Conservation (phyloP, 345 rosid genomes). For the Salix viminalis region DNA sequence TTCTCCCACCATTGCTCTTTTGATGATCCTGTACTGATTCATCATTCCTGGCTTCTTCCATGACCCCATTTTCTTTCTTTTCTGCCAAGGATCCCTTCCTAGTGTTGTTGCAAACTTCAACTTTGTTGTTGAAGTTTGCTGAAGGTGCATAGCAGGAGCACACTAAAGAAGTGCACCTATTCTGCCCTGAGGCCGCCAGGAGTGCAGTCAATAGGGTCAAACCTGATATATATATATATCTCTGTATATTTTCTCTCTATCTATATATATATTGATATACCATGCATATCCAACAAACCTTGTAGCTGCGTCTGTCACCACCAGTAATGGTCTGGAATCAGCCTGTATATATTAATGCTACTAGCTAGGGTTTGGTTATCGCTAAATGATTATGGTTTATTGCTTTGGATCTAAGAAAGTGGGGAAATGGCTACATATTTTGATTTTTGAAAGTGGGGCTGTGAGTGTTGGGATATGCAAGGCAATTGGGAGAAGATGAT, state of each 20-base stretch:
- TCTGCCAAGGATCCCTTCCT: slow-evolving; percentile 28
- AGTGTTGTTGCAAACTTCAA: slow-evolving; percentile 17
- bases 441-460: neutral
- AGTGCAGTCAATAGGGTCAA: slow-evolving; percentile 20
- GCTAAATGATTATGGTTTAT: slow-evolving; percentile 13
- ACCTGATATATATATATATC: neutral
- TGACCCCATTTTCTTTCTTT: slow-evolving; percentile 24
- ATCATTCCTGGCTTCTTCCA: slow-evolving; percentile 20
- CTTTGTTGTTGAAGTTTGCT: slow-evolving; percentile 20
- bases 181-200: slow-evolving; percentile 69
- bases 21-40: slow-evolving; percentile 14
- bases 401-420: slow-evolving; percentile 27
- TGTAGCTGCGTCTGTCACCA: neutral
- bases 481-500: neutral
- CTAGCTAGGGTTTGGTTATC: neutral
- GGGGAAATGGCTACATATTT: slow-evolving; percentile 2
- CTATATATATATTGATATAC: neutral
- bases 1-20: slow-evolving; percentile 8
- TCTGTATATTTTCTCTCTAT: neutral
- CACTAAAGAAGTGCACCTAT: slow-evolving; percentile 59
- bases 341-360: neutral
- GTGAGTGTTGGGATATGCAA: neutral
- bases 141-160: slow-evolving; percentile 69
- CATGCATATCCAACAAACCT: slow-evolving; percentile 5
- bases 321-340: neutral